Base-by-base conservation (phyloP, 2,329 filamentous ascomycete species). In the Colletotrichum cordylinicola region DNA sequence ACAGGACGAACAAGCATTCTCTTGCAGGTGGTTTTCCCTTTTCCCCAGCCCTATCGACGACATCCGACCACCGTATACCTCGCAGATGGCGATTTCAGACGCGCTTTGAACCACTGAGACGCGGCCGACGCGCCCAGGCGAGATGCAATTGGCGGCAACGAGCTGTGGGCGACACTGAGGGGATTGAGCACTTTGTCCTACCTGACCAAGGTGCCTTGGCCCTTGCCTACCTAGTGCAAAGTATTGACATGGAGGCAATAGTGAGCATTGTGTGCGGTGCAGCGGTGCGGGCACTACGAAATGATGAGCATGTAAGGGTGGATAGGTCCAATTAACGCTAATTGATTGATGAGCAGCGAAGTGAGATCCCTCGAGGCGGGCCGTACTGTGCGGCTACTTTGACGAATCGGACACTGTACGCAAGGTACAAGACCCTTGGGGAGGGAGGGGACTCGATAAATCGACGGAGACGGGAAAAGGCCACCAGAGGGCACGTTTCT, bases 1-100 rank as follows among this genome's bases (percentile, higher is more conserved):
- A 52, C 52, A 69, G 56, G 55, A 16, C 39, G 62, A 55, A 75
- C 56, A 73, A 68, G 73, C 73, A 73, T 72, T 52, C 24, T 55
- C 35, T 60, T 67, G 72, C 68, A 72, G 68, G 43, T 52, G 43
- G n/a, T 24, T 52, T 52, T 52, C 43, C 43, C 43, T 13, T 52
- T 21, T 62, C 15, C 12, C 31, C 58, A 62, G 58, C 31, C 61
- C 39, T 39, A 67, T 18, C 27, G 55, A 37, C 31, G 12, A 52
- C n/a, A 24, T 52, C 43, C 43, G n/a, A 52, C n/a, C 31, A n/a
- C 43, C 43, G 33, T 60, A 55, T 6, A 55, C 31, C 48, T 31
- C 24, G 31, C 18, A 58, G 12, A 16, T 60, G 39, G 39, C 18
- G 39, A 48, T 48, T n/a, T 48, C 39, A 48, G 39, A 9, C 18